Evolutionary conservation across 352 stramenopile genomes (phyloP), one percentile per base, ranked within the genome.

Genomic region (Pythium biforme): DNA sequence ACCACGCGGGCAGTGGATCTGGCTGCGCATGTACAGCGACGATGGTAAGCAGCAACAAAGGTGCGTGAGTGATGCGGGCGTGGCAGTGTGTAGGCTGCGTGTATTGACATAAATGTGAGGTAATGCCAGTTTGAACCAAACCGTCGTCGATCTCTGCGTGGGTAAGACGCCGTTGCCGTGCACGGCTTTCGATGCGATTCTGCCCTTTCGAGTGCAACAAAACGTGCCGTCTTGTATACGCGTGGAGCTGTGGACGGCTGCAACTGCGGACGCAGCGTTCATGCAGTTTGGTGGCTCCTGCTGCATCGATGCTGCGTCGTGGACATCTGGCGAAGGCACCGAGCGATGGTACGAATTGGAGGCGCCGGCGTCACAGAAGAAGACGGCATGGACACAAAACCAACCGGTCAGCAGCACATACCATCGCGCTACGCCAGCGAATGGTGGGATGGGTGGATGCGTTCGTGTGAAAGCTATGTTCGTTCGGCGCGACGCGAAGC

Each of bases 261-360:
- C 31, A 25, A 29, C 22, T 26, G 20, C 1, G 22, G 67, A 66
- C 23, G 55, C 17, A 9, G 12, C 29, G 6, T 68, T 74, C 10
- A 53, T 82, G 27, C 69, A 79, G 41, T 75, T 74, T 64, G 31
- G 71, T 22, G 62, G 23, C 2, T 37, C 22, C 17, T 69, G 56
- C 37, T 56, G 15, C 27, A 48, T 81, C 37, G 62, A 77, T n/a
- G 27, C 69, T 41, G 14, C 6, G 8, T 25, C 59, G 29, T 79
- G 71, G 74, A 27, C 51, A n/a, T 15, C 64, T 20, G 64, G 9
- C n/a, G 14, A 51, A 31, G 3, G 14, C 19, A n/a, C 26, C 1
- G 54, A 51, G 20, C 54, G 54, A 34, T 52, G 54, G 40, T 61
- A 61, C 20, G 9, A 10, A 10, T 19, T 61, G 7, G 3, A 55